Percentiles rank a stretch among this genome's conserved stretches.
phyloP scores from a whole-genome alignment of 2,329 filamentous ascomycete genomes.

The Ophiosphaerella narmari region DNA sequence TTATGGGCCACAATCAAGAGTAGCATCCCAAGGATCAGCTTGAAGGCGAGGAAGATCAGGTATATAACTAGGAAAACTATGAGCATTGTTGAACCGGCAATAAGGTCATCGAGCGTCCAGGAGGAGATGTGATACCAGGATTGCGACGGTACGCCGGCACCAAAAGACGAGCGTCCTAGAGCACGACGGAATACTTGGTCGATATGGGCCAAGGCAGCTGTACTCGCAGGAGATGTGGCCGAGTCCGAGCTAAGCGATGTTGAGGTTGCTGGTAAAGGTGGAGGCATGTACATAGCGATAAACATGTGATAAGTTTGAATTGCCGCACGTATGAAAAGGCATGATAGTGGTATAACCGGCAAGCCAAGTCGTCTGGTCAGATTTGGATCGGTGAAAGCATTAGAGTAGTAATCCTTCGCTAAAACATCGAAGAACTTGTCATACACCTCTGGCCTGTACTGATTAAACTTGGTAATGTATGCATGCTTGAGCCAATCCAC shows the following conservation, averaged over 20 bases:
- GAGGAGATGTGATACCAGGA: constrained; percentile 31
- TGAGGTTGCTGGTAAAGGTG: constrained; percentile 69
- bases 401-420: constrained; percentile 97
- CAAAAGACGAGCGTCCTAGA: constrained; percentile 73
- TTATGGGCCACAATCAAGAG: constrained; percentile 79
- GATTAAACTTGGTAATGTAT: constrained; percentile 99
- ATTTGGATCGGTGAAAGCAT: constrained; percentile 90
- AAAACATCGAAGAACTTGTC: constrained; percentile 88
- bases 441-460: constrained; percentile 89
- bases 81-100: constrained; percentile 79
- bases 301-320: constrained; percentile 99
- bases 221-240: constrained; percentile 69
- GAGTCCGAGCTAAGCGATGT: constrained; percentile 67
- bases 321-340: constrained; percentile 91
- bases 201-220: constrained; percentile 77
- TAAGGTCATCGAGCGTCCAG: constrained; percentile 72
- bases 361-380: constrained; percentile 87
- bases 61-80: constrained; percentile 85
- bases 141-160: constrained; percentile 37
- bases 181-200: constrained; percentile 78
- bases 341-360: constrained; percentile 89
- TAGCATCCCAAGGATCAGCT: constrained; percentile 86
- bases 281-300: constrained; percentile 80
- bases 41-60: constrained; percentile 78
- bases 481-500: constrained; percentile 97